Evolutionary conservation across 371 early-diverging fungal species (phyloP), one percentile per base, ranked within the genome.

Genomic region (Coemansia sp.): DNA sequence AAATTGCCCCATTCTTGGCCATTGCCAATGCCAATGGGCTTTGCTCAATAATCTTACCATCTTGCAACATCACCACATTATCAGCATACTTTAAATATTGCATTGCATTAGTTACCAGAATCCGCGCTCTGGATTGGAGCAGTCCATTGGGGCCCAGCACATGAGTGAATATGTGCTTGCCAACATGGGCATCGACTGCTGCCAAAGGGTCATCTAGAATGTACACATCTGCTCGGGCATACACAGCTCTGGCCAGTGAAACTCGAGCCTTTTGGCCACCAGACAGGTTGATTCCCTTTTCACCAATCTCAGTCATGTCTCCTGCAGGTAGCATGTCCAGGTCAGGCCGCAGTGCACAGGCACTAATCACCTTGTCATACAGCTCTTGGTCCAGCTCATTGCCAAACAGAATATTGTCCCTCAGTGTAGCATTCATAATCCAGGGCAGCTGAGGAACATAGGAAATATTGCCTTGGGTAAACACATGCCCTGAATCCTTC

Each of bases 381-480:
- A 87, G 90, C 5, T 75, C 79, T 24, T 81, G 81, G 53, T 96
- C 93, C 71, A 81, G 91, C 1, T 82, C 78, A 67, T 83, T 81
- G 14, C 97, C 98, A 86, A 99, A 97, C 11, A 92, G 64, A 69
- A 98, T 91, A 69, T 98, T 98, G 48, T 93, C 93, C 12, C 92
- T 82, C 56, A 66, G 24, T 0, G 67, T 66, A 0, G 62, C 60
- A 24, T 69, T 64, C 95, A 98, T 76, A 75, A 99, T 90, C 96
- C 96, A 97, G 11, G 99, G 87, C 61, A 83, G 85, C 69, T 97
- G 96, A 2, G 94, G 86, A 0, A 91, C 94, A 79, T 94, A 96
- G 1, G 94, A 94, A 14, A 94, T 84, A 10, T 84, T 83, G 10
- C 97, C 97, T 5, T 37, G 49, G 11, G 42, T 36, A 1, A 18